Conservation (phyloP, 2,329 filamentous ascomycete species). For the Beauveria asiatica region DNA sequence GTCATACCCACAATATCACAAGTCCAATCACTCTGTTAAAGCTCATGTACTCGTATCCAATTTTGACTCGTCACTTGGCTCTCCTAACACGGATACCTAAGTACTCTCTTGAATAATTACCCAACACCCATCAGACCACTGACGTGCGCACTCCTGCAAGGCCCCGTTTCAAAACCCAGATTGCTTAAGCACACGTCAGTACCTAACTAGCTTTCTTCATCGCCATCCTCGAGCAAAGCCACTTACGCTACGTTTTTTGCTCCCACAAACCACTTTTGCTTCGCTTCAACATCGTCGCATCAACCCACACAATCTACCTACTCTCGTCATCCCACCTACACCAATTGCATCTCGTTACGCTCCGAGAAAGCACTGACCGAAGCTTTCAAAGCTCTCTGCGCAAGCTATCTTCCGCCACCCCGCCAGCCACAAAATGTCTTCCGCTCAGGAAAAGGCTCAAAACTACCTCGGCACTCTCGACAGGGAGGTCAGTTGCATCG, state of each 20-base stretch:
- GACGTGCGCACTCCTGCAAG: slow-evolving; percentile 1
- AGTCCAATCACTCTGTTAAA: slow-evolving; percentile 2
- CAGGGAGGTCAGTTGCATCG: slow-evolving; percentile 56
- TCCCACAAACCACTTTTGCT: slow-evolving; percentile 7
- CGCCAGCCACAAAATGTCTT: slow-evolving; percentile 49
- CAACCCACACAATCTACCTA: not conserved
- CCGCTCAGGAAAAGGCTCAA: slow-evolving; percentile 67
- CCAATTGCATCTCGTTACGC: not conserved
- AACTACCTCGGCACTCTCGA: slow-evolving; percentile 72
- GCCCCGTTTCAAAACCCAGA: slow-evolving; percentile 11
- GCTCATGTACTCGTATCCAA: not conserved
- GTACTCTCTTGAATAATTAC: slow-evolving; percentile 8
- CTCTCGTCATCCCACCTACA: not conserved
- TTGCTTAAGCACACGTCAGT: slow-evolving; percentile 15
- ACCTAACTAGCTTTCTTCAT: slow-evolving; percentile 13
- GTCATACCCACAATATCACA: slow-evolving; percentile 10
- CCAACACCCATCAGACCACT: not conserved
- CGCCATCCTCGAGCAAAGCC: slow-evolving; percentile 23
- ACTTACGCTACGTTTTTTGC: slow-evolving; percentile 22
- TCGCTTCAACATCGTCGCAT: slow-evolving; percentile 9
- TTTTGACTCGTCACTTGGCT: not conserved
- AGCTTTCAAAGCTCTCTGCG: not conserved
- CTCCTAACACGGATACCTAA: not conserved
- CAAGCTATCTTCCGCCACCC: slow-evolving; percentile 10
- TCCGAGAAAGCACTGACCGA: not conserved